Evolutionary conservation across 2,329 filamentous ascomycete genomes (phyloP), one percentile per base, ranked within the genome.

Genomic region (Penicillium janthinellum): DNA sequence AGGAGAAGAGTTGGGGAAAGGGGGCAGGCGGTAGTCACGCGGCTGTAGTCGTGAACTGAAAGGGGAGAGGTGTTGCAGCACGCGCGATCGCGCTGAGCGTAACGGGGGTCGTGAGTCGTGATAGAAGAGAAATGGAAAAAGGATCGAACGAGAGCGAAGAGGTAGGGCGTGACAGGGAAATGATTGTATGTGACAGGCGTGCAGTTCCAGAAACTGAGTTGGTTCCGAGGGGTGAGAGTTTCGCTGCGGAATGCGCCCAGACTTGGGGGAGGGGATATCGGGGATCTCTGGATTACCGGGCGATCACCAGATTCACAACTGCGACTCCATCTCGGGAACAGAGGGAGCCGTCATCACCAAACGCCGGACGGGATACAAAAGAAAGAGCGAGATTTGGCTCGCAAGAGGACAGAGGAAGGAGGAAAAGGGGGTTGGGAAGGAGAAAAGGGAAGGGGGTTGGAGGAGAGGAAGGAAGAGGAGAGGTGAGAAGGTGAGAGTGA

Each of bases 241-340:
- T 41, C 38, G 12, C 22, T 47, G 58, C 57, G 67, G 67, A 69
- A 69, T 68, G 67, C 66, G 67, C 64, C 59, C 61, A 28, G 25
- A 65, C 64, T 62, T 62, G 55, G 41, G 31, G 31, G 17, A n/a
- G 31, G 7, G 1, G 34, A 25, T 12, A 38, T 38, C 37, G 49
- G 35, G 49, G 49, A 52, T 41, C 52, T 53, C 41, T 55, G 34
- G 58, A 58, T 63, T 53, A 61, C 61, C 61, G 62, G 57, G 52
- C 14, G 54, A 67, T 69, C 67, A 69, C 67, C 66, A 68, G 61
- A 66, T 69, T 69, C 63, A 69, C 66, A 66, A 58, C 60, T 66
- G 66, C 63, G 61, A 63, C 61, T 64, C 65, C 67, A 68, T 67
- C 64, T 62, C 66, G 60, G 63, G 57, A 62, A 64, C 56, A 58